Evolutionary conservation across 2,329 filamentous ascomycete species (phyloP), one percentile per base, ranked within the genome.

Genomic region (Akanthomyces lecanii): DNA sequence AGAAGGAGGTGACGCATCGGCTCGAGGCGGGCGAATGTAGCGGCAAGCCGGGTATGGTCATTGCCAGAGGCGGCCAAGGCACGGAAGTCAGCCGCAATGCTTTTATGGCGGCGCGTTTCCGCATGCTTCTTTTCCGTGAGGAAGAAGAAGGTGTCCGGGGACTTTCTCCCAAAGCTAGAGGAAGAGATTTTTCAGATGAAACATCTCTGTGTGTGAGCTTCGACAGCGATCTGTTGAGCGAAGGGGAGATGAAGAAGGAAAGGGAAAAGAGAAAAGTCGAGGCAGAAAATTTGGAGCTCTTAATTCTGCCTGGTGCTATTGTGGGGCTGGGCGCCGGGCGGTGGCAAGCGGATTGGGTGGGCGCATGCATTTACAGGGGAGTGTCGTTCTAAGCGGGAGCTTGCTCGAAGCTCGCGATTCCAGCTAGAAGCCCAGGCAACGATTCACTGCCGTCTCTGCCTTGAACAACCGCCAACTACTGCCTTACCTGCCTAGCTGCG

Each of bases 71-170:
- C 78, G 79, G 79, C 79, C 80, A 79, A 80, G 79, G 80, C 79
- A 82, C 84, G 81, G 82, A 86, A 86, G 85, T 92, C 79, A 93
- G 89, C 92, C 92, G 91, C 92, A 82, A 84, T 92, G 92, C 93
- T 96, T 96, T 88, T 97, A 93, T 96, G 94, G 92, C 93, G 93
- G 92, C 91, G 93, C 92, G 91, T 97, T 96, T 96, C 92, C 91
- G 92, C 93, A 85, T 77, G 80, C 76, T 60, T 79, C 72, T 72
- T 71, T 72, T 73, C 72, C 69, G 67, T 63, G 68, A 74, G 70
- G 67, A 70, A 69, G 74, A 65, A 70, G 73, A 77, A 80, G 83
- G 83, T 84, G 93, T 97, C 94, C 94, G 94, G 94, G 94, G 94
- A 98, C 94, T 98, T 98, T 98, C 94, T 97, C 94, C 94, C 92